Base-by-base conservation (phyloP, 2,329 filamentous ascomycete genomes). In the Fragosphaeria purpurea region DNA sequence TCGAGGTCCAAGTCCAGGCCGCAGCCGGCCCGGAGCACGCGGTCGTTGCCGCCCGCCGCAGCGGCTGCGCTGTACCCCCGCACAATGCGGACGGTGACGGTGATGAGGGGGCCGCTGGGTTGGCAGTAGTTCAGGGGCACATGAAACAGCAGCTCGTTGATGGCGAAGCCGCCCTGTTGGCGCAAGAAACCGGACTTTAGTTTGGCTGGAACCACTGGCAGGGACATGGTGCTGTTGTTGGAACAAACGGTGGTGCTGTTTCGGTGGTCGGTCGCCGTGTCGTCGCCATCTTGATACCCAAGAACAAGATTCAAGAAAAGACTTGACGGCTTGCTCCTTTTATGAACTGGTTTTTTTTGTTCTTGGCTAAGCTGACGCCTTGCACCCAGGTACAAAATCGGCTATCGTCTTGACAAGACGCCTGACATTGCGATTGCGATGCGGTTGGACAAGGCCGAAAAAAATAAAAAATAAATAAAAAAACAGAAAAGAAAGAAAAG, bases 201-300 rank as follows among this genome's bases (percentile, higher is more conserved):
- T n/a, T 8, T 13, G 13, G 48, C 48, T 2, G 39, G 32, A 4
- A 9, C 4, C 33, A 50, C 44, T 6, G 11, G 33, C 2, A 43
- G 48, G 13, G n/a, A 22, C 22, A 22, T 22, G 22, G 22, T 42
- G 11, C 44, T 40, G 6, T 46, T 6, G 2, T 4, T 2, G 33
- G 43, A 44, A 5, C 8, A 31, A 10, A n/a, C 13, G 12, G 39
- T 10, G 6, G n/a, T 30, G 31, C 9, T 12, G 30, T 38, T 44
- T 10, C 41, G 34, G 11, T 12, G 2, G 33, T 8, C 4, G 39
- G 35, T 13, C 41, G 9, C 39, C 31, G 46, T 35, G 11, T 47
- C 8, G 31, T 79, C 31, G 68, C 72, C 3, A 80, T 72, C 54
- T 82, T 82, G 77, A 82, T 80, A 8, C 79, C 77, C 60, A 80